Conservation (phyloP, 1,284 basidiomycete species). For the Naganishia sp. region DNA sequence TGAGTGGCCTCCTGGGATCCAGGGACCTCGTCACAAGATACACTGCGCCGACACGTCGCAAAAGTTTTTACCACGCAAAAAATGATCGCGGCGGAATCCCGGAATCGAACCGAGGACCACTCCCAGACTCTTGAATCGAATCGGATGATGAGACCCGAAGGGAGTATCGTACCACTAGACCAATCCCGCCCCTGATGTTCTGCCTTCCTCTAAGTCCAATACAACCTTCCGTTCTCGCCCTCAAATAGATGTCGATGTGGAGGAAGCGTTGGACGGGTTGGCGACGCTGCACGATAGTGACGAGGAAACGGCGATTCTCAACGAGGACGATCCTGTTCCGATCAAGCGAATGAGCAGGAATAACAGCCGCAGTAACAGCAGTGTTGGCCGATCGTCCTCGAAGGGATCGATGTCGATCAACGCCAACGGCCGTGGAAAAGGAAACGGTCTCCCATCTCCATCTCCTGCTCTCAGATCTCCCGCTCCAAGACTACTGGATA, state of each 20-base stretch:
- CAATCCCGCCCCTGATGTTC: slow-evolving; percentile 6
- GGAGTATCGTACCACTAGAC: slow-evolving; percentile 29
- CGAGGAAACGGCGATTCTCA: slow-evolving; percentile 24
- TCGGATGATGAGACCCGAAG: slow-evolving; percentile 22
- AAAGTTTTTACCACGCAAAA: too few species aligned
- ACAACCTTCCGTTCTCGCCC: too few species aligned
- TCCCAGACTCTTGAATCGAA: slow-evolving; percentile 21
- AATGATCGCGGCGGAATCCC: slow-evolving; percentile 18
- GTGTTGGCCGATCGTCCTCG: background rate
- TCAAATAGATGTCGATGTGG: slow-evolving; percentile 15
- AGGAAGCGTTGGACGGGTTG: slow-evolving; percentile 10
- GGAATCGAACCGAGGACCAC: slow-evolving; percentile 31
- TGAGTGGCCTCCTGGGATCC: too few species aligned
- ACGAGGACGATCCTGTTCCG: slow-evolving; percentile 23
- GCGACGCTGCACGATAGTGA: slow-evolving; percentile 18
- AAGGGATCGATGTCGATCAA: slow-evolving; percentile 5
- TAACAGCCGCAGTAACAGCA: slow-evolving; percentile 20
- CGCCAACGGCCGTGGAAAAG: background rate
- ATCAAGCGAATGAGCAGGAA: slow-evolving; percentile 22
- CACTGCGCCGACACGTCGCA: too few species aligned
- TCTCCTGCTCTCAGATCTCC: too few species aligned
- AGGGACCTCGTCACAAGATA: too few species aligned
- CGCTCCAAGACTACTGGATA: slow-evolving; percentile 21
- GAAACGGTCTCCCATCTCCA: too few species aligned
- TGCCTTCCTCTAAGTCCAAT: too few species aligned